Conservation (phyloP, 1,139 yeast genomes). For the Protomyces inundatus region DNA sequence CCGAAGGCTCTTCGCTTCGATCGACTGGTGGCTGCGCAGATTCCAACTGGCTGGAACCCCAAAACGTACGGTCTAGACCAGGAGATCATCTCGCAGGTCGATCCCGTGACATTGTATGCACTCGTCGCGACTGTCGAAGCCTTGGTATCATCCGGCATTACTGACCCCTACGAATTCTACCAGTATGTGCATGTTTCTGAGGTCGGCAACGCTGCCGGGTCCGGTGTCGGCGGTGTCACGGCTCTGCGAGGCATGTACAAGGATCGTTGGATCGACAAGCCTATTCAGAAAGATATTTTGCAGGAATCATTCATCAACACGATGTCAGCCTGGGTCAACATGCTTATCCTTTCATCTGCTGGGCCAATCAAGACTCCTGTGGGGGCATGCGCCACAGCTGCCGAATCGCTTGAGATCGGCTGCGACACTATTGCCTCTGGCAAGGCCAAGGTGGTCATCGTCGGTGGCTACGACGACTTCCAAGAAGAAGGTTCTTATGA, state of each 20-base stretch:
- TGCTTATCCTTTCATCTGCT: conserved; percentile 93
- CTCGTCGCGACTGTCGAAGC: conserved; percentile 95
- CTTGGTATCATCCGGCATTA: conserved; percentile 83
- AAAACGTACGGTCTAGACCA: conserved; percentile 90
- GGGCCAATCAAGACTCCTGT: conserved; percentile 99
- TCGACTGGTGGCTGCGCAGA: conserved; percentile 97
- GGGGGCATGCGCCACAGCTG: conserved; percentile 98
- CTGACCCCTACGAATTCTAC: conserved; percentile 97
- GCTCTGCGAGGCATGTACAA: conserved; percentile 97
- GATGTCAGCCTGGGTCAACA: conserved; percentile 99
- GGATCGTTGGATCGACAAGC: conserved; percentile 84
- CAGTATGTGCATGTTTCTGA: conserved; percentile 96
- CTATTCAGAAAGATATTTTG: conserved; percentile 91
- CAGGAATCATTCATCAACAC: conserved; percentile 98
- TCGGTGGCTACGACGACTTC: conserved; percentile 99
- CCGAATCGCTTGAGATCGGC: conserved; percentile 95
- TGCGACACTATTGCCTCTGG: conserved; percentile 86
- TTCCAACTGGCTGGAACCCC: conserved; percentile 98
- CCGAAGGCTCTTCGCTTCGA: conserved; percentile 96
- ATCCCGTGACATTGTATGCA: conserved; percentile 87
- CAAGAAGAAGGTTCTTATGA: conserved; percentile 98
- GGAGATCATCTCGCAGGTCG: conserved; percentile 89
- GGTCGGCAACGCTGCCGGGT: conserved; percentile 98
- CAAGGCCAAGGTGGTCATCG: conserved; percentile 91
- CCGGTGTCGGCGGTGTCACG: conserved; percentile 99